Evolutionary conservation across 164 flowering plant species (phyloP), one percentile per base, ranked within the genome.

Genomic region (Stephania japonica): DNA sequence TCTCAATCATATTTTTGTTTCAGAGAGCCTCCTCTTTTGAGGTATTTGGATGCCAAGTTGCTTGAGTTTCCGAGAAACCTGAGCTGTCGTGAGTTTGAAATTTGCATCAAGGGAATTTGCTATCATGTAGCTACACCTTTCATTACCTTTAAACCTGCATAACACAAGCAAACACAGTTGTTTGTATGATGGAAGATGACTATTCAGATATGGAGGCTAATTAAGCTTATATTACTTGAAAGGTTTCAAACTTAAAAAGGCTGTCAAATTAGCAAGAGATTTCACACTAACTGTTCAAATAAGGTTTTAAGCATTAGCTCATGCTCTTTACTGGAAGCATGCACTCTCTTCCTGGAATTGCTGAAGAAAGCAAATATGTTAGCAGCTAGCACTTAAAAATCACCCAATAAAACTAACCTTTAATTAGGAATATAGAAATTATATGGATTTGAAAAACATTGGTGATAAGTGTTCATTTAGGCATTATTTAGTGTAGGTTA

Each of bases 121-220:
- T 82, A 96, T 96, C 88, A 91, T 82, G 79, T 80, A 78, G 79
- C 87, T 88, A 84, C 98, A 96, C 78, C 83, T 87, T 76, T 81
- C 86, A 62, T 96, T 87, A 80, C 81, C 87, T 81, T 91, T 91
- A 76, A 86, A 93, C 86, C 99, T 95, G 79, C 62, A 56, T 75
- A 71, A 25, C 41, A n/a, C n/a, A 78, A n/a, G 63, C 66, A 70
- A 80, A 11, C 11, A 27, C 14, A 79, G 49, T 70, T 13, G n/a
- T n/a, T n/a, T n/a, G n/a, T n/a, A n/a, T n/a, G n/a, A n/a, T n/a
- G n/a, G n/a, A n/a, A n/a, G n/a, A n/a, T n/a, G n/a, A n/a, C 42
- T 70, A 75, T 14, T 47, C 38, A 26, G 53, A 38, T 27, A 69
- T 7, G 53, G 32, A 11, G 59, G 61, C 25, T 6, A 42, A 19